Conservation (phyloP, 1,284 basidiomycete genomes). For the Cystobasidium slooffiae region DNA sequence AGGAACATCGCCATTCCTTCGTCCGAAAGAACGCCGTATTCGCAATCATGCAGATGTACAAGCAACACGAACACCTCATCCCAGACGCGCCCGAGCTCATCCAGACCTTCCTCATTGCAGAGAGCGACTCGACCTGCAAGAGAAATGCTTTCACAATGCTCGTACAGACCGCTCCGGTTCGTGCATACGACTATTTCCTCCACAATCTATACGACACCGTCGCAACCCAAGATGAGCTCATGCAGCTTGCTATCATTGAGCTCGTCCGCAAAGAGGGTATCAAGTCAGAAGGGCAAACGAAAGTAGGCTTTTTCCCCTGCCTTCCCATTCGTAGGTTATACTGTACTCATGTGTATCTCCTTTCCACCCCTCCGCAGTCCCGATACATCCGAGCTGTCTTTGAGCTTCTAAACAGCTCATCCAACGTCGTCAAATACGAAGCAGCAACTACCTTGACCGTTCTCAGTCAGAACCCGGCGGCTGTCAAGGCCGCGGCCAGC, state of each 20-base stretch:
- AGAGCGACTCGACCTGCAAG: slow-evolving; percentile 95
- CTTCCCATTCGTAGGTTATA: neutral
- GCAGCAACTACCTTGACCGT: slow-evolving; percentile 94
- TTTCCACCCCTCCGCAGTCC: slow-evolving; percentile 62
- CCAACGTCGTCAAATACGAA: slow-evolving; percentile 97
- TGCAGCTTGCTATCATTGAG: slow-evolving; percentile 97
- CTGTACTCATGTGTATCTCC: neutral
- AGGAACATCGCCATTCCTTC: slow-evolving; percentile 96
- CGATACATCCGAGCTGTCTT: slow-evolving; percentile 94
- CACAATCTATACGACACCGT: slow-evolving; percentile 81
- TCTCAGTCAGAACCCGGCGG: slow-evolving; percentile 92
- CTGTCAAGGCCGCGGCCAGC: slow-evolving; percentile 91
- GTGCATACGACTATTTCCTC: slow-evolving; percentile 89
- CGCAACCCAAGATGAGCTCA: slow-evolving; percentile 80
- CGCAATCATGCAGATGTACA: slow-evolving; percentile 91
- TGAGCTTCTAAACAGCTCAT: slow-evolving; percentile 87
- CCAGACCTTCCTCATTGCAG: slow-evolving; percentile 95
- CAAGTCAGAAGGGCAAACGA: slow-evolving; percentile 47
- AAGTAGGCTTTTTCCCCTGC: slow-evolving; percentile 30
- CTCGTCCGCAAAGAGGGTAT: slow-evolving; percentile 78
- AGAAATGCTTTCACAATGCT: slow-evolving; percentile 97
- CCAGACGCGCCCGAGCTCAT: slow-evolving; percentile 97
- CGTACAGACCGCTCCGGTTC: slow-evolving; percentile 82
- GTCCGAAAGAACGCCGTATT: slow-evolving; percentile 99
- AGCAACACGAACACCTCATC: slow-evolving; percentile 90